Base-by-base conservation (phyloP, 75 land plant species). In the Chamaecyparis obtusa region DNA sequence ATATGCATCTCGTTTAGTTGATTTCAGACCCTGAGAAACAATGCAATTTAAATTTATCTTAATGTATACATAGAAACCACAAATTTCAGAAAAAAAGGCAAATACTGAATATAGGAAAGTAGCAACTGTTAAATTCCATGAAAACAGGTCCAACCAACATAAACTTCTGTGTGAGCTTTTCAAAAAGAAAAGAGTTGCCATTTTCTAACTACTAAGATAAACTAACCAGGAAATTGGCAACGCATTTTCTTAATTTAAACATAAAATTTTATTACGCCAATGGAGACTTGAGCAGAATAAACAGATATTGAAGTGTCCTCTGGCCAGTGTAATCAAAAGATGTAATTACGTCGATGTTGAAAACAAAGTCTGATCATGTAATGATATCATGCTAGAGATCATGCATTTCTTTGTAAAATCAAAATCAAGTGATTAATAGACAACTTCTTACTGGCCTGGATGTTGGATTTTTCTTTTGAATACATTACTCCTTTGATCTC, bases 1-100 rank as follows among this genome's bases (percentile, higher is more conserved):
- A 93, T 96, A 98, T 15, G 94, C 57, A 87, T 98, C 99, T 37
- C 99, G 93, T 83, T 93, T 98, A 9, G 99, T 98, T 77, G 99
- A 86, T 92, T 79, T 93, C 74, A 98, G 87, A 49, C 99, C 99
- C 99, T 98, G 92, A 84, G 86, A 39, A 46, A 84, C 30, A 84
- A 21, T 33, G 9, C 10, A 84, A 55, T 84, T 33, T 55, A 55
- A 84, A 32, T 1, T 27, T 24, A n/a, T 9, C 49, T 74, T 3
- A 46, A 81, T 21, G n/a, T 41, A 80, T 46, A n/a, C 30, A 49
- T 49, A 49, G 1, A 7, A 49, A 0, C 30, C 14, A 19, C 46
- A 13, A 81, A 10, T 10, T 10, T 24, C 48, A 46, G 14, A 24
- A 44, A 24, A 43, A 81, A 44, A 44, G 2, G 7, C 44, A 24